Percentiles rank a stretch among this genome's conserved stretches.
These are phyloP conservation scores for Phytophthora crassamura DNA, from an alignment of 352 stramenopile species.

Conservation along the genomic window DNA sequence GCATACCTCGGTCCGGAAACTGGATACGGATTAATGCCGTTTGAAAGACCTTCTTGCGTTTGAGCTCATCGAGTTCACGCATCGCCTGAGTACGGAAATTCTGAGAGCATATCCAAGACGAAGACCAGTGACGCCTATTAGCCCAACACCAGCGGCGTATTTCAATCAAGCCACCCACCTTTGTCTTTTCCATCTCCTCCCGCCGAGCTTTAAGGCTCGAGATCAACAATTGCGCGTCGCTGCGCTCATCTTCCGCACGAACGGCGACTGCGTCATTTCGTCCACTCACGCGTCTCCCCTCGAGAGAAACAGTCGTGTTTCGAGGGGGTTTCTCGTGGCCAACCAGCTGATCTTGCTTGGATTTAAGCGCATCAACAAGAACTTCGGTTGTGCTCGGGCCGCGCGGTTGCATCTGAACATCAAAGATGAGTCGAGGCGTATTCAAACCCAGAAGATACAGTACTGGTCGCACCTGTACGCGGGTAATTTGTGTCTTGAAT, in stretches of 20 bases:
- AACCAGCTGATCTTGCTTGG: conserved; percentile 77
- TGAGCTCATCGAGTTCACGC: conserved; percentile 87
- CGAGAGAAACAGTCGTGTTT: conserved; percentile 69
- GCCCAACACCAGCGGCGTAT: neutral
- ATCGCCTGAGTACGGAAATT: conserved; percentile 89
- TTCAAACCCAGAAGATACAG: neutral
- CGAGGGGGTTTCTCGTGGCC: conserved; percentile 62
- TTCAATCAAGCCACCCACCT: conserved; percentile 45
- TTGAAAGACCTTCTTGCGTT: conserved; percentile 85
- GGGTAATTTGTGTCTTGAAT: conserved; percentile 87
- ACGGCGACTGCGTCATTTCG: conserved; percentile 17
- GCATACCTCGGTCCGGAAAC: conserved; percentile 82
- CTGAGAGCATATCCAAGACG: conserved; percentile 37
- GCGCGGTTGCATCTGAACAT: conserved; percentile 74
- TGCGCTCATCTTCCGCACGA: conserved; percentile 40
- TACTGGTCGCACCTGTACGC: conserved; percentile 59
- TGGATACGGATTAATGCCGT: conserved; percentile 80
- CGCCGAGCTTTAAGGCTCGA: conserved; percentile 77
- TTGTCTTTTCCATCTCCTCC: conserved; percentile 77
- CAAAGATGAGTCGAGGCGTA: neutral
- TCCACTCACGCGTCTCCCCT: conserved; percentile 12
- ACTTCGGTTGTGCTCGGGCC: conserved; percentile 82
- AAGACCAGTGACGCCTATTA: neutral
- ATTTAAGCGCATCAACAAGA: conserved; percentile 76
- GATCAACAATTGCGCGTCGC: conserved; percentile 74